Conservation (phyloP, 2,329 filamentous ascomycete genomes). For the Blumeria hordei region DNA sequence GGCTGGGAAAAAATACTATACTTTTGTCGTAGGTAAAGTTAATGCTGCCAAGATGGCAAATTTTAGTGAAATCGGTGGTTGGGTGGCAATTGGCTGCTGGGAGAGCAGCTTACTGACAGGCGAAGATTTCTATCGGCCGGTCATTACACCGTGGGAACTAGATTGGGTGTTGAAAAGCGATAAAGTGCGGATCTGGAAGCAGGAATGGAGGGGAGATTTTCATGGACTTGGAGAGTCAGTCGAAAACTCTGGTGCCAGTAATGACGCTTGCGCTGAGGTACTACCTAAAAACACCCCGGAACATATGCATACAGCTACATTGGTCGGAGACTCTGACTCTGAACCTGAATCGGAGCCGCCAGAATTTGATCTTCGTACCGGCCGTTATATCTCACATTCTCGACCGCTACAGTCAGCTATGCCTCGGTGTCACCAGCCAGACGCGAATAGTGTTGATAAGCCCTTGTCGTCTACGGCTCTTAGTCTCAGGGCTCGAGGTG, state of each 20-base stretch:
- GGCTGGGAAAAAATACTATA: constrained; percentile 85
- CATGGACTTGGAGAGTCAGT: constrained; percentile 27
- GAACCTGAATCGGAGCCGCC: constrained; percentile 57
- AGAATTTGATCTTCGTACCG: constrained; percentile 79
- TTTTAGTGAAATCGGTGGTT: constrained; percentile 83
- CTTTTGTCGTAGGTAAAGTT: constrained; percentile 87
- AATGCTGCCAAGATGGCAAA: constrained; percentile 93
- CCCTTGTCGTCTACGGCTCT: constrained; percentile 25
- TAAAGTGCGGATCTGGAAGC: constrained; percentile 58
- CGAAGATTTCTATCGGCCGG: constrained; percentile 43
- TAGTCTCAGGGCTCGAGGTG: constrained; percentile 36
- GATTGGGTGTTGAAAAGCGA: constrained; percentile 54
- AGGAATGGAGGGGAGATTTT: constrained; percentile 75
- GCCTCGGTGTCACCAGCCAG: background rate
- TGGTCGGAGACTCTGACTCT: constrained; percentile 10
- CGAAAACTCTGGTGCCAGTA: constrained; percentile 8
- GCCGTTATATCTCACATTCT: constrained; percentile 55
- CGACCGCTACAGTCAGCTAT: constrained; percentile 37
- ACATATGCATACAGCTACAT: too few relatives aligned
- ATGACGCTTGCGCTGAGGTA: background rate
- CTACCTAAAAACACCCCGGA: too few relatives aligned
- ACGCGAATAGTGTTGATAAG: constrained; percentile 6
- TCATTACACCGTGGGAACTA: constrained; percentile 90
- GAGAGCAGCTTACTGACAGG: constrained; percentile 75
- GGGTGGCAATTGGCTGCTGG: constrained; percentile 97